Evolutionary conservation across 345 rosid species (phyloP).

Genomic region (Eucalyptus regnans): DNA sequence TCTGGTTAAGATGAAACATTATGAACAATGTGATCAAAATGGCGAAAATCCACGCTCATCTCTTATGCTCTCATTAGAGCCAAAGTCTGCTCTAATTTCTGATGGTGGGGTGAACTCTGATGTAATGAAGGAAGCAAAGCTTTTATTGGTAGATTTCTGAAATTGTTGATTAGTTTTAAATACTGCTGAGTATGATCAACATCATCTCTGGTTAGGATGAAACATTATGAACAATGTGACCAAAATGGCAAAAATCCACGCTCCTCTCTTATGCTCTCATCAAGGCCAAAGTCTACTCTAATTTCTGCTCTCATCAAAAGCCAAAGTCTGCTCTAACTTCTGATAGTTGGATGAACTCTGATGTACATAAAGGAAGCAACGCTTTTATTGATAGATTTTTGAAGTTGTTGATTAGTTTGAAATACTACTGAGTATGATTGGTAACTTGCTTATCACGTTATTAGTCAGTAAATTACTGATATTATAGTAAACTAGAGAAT

Average conservation of each 20-base stretch:
- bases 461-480: neutral
- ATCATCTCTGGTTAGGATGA: too few species aligned
- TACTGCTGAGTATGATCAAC: neutral
- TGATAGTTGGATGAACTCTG: neutral
- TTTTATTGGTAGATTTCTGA: neutral
- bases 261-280: too few species aligned
- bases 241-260: too few species aligned
- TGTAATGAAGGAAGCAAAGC: neutral
- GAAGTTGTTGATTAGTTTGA: neutral
- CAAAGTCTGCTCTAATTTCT: neutral
- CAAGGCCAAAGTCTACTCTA: too few species aligned
- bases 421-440: neutral
- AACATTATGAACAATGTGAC: too few species aligned
- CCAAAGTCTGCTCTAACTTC: too few species aligned
- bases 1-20: neutral
- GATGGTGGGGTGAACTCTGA: neutral
- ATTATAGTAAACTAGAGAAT: neutral
- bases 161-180: neutral
- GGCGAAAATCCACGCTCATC: neutral
- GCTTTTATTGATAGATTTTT: neutral
- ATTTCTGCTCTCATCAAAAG: too few species aligned
- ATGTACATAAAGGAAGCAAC: neutral
- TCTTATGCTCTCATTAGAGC: neutral
- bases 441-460: neutral
- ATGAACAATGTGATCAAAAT: neutral